Evolutionary conservation across 495 filamentous ascomycete species (phyloP).

Genomic region (Penicillium atrosanguineum): DNA sequence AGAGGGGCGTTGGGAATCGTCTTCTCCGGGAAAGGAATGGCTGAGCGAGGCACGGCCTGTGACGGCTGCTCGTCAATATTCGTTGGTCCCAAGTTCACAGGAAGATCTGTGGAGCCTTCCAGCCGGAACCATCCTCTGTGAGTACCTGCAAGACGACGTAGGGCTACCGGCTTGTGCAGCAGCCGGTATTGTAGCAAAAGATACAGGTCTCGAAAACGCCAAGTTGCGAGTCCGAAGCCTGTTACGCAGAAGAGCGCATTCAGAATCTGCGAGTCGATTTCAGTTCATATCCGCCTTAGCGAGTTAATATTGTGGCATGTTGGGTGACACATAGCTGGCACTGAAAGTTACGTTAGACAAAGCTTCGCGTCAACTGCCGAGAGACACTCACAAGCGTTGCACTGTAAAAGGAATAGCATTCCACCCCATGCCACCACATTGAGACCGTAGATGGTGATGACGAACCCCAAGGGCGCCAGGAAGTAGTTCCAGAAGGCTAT

Average conservation of each 20-base stretch:
- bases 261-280: conserved; percentile 80
- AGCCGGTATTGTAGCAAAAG: background rate
- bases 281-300: conserved; percentile 74
- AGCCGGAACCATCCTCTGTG: background rate
- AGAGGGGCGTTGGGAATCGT: too few species aligned
- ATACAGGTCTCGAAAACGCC: conserved; percentile 69
- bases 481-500: too few species aligned
- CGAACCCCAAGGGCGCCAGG: conserved; percentile 65
- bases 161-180: too few species aligned
- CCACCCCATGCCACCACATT: conserved; percentile 85
- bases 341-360: conserved; percentile 6
- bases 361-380: too few species aligned
- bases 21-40: too few species aligned
- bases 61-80: too few species aligned
- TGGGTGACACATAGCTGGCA: conserved; percentile 75
- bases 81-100: too few species aligned
- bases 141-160: background rate
- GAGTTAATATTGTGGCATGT: conserved; percentile 72
- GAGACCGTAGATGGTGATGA: conserved; percentile 74
- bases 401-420: conserved; percentile 83
- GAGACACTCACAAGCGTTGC: conserved; percentile 48
- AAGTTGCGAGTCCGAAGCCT: conserved; percentile 79
- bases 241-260: conserved; percentile 86
- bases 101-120: too few species aligned
- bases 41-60: too few species aligned